Base-by-base conservation (phyloP, 108 stramenopile species). In the Skeletonema menzelii region DNA sequence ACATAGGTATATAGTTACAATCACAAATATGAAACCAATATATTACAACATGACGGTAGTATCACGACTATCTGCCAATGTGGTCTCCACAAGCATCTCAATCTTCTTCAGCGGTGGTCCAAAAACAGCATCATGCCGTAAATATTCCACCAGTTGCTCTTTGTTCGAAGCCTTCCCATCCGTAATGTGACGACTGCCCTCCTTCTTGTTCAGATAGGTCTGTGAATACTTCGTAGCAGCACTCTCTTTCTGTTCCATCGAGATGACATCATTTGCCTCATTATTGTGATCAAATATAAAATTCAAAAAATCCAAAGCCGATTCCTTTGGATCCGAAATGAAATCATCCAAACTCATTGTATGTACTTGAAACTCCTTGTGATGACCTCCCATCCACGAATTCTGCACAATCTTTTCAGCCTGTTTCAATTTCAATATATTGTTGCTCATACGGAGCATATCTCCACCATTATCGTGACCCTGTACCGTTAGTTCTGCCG, bases 371-470 rank as follows among this genome's bases (percentile, higher is more conserved):
- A 72, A 55, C 53, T 37, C 53, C 49, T 56, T 63, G 4, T 68
- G 15, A 3, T 42, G 30, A 56, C 26, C 42, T 22, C 22, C 56
- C 40, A 14, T 24, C 49, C 49, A 53, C 10, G 63, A 34, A 17
- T 53, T 63, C 30, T 56, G 63, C 14, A 63, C 35, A 46, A 37
- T 22, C 14, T 34, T 38, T n/a, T 63, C 61, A n/a, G 72, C 38
- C 61, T 72, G 63, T 38, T 72, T 63, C 31, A 72, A 64, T 64
- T 72, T 72, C 30, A 72, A 38, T 17, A 72, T 72, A 35, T 72
- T 72, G 15, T 64, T 64, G 0, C 61, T 61, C 72, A 72, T 72
- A 34, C 72, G 72, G 0, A 72, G 40, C n/a, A 72, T 42, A 14
- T 72, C 72, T 27, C 72, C 72, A n/a, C 72, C 72, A 53, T 72